Evolutionary conservation across 345 rosid species (phyloP).

Genomic region (Trapa bicornis): DNA sequence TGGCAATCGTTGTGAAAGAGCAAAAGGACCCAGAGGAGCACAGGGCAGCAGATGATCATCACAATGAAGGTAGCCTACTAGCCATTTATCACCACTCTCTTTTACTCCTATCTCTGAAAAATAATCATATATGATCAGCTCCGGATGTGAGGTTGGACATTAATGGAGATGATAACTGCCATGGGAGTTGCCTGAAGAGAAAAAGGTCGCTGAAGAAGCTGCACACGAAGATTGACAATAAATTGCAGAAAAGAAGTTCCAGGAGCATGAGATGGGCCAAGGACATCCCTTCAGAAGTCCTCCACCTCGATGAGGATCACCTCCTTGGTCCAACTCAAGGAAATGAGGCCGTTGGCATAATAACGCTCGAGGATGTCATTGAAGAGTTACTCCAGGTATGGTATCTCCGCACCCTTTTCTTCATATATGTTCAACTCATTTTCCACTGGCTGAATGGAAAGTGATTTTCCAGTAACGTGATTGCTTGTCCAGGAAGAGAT

Average conservation of each 20-base stretch:
- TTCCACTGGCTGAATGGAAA: neutral
- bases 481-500: slow-evolving; percentile 45
- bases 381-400: slow-evolving; percentile 52
- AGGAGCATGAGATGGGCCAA: slow-evolving; percentile 37
- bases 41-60: slow-evolving; percentile 5
- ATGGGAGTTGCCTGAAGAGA: slow-evolving; percentile 10
- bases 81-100: neutral
- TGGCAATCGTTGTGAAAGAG: slow-evolving; percentile 46
- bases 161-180: slow-evolving; percentile 14
- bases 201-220: slow-evolving; percentile 14
- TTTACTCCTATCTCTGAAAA: neutral
- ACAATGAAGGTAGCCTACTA: slow-evolving; percentile 8
- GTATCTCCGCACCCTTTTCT: neutral
- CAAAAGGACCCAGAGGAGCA: slow-evolving; percentile 14
- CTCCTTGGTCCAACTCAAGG: slow-evolving; percentile 20
- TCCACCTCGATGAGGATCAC: slow-evolving; percentile 21
- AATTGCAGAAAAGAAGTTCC: slow-evolving; percentile 15
- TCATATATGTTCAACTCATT: neutral
- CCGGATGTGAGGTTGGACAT: slow-evolving; percentile 30
- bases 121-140: neutral
- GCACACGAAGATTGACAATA: slow-evolving; percentile 6
- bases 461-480: neutral
- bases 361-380: slow-evolving; percentile 58
- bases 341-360: slow-evolving; percentile 37
- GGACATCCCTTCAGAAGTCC: slow-evolving; percentile 27